Evolutionary conservation across 257 asterid genomes (phyloP), one percentile per base, ranked within the genome.

Genomic region (Solanum acaule): DNA sequence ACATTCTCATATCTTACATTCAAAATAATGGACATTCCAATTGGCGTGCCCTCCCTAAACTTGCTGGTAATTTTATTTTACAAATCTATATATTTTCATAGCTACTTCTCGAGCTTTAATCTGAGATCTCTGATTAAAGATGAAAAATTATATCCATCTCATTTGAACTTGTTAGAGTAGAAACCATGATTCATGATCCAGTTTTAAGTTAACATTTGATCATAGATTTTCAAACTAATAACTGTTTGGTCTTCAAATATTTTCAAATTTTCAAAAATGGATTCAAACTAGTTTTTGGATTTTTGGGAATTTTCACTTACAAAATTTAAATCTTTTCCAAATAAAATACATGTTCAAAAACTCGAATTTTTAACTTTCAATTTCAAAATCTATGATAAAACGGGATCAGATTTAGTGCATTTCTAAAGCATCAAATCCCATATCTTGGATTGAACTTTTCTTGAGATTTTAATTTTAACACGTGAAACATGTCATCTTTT

Each of bases 1-100:
- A 34, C 10, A 86, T 86, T 73, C 85, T 86, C 84, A 40, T 86
- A 37, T 86, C 88, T 52, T 86, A 38, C 76, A 86, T 86, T 34
- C 88, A 73, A 34, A 46, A 22, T 11, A 73, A 86, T 46, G 88
- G 88, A 8, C 88, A 86, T 86, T 31, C 56, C 13, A 86, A 86
- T 44, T 86, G 88, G 88, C 68, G 88, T 16, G 88, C 88, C 35
- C 85, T 86, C 3, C 88, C 88, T 3, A 86, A 86, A 75, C 88
- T 20, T 8, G 88, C 88, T 6, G 88, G 88, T 86, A 72, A 78
- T 78, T 40, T 16, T 5, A 34, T 52, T 52, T 2, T 6, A 25
- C 34, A 85, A 37, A 85, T 61, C 61, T 72, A 5, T 72, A 20
- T 34, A 8, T 34, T 34, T 73, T 10, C 35, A 3, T 27, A 25